Evolutionary conservation across 345 rosid genomes (phyloP), one percentile per base, ranked within the genome.

Genomic region (Sisymbrium altissimum): DNA sequence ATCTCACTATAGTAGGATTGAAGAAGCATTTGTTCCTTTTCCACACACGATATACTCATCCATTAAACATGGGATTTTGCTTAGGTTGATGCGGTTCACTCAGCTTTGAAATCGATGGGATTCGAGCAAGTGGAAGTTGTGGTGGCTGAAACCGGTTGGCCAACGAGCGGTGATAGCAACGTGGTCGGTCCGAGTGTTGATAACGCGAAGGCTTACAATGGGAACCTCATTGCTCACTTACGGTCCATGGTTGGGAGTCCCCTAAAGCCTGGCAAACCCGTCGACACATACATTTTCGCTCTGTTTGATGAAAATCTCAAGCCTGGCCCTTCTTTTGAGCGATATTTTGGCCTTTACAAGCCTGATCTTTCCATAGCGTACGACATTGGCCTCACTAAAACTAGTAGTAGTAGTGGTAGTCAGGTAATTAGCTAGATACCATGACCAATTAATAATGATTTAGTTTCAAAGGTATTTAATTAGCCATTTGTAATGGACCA

Each of bases 81-180:
- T 73, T 81, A 90, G 98, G 89, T 93, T 32, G 98, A 93, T 81
- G 94, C 96, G 10, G 90, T 89, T 14, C 80, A 82, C 36, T 89
- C 97, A 15, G 96, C 96, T 49, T 79, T 93, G 64, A 86, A 84
- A 54, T 84, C 88, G 13, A 77, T 88, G 74, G 96, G 96, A 33
- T 93, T 89, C 73, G 78, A 80, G 78, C 88, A 86, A 3, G 77
- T 88, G 11, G 96, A 91, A 76, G 84, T 93, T 29, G 13, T 86
- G 81, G 92, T 91, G 38, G 96, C 97, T 0, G 98, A 93, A 79
- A 93, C 98, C 1, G 98, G 97, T 0, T 93, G 98, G 98, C 90
- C 98, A 6, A 86, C 86, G 67, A 32, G 52, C 0, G 98, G 97
- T 4, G 97, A 89, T 64, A 72, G 74, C 66, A 86, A 78, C 55